Evolutionary conservation across 2,329 filamentous ascomycete species (phyloP), one percentile per base, ranked within the genome.

Genomic region (Colletotrichum shisoi): DNA sequence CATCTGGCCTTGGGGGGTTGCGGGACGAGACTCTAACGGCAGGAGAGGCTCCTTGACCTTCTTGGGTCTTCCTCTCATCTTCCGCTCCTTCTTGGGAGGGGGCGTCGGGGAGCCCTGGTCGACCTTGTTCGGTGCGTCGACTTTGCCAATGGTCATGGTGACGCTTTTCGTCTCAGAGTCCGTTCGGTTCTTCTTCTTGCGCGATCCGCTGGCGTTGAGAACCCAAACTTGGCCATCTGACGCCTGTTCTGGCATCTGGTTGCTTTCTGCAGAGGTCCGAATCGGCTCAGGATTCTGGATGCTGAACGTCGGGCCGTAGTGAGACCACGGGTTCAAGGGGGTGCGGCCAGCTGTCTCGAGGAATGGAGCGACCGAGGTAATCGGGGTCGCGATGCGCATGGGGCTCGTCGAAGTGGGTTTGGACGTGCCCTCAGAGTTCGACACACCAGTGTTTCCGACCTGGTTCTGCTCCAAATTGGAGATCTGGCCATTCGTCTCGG

Each of bases 101-200:
- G 56, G 61, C 4, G 57, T 53, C 7, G 66, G 56, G 12, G 45
- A 57, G 12, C 48, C 57, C 45, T 67, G 57, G 15, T 68, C 57
- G 1, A 40, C 42, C 31, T 68, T 42, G 21, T 52, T 34, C 11
- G 62, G 56, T 13, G 57, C 56, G 17, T 46, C 45, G 21, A 62
- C 51, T 19, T 62, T 68, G 17, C 63, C 66, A 37, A 53, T 67
- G 9, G 51, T 53, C 52, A 53, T 52, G 34, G 40, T 54, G 4
- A 57, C 19, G 37, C 34, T 42, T 21, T 54, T 63, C 17, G 48
- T 31, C 37, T 42, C 49, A 5, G 34, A 21, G 9, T 24, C 27
- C 1, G 13, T 40, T 12, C 17, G 12, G 13, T 49, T 49, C 13
- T 27, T 48, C 17, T 56, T 57, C 48, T 67, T 60, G 17, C 65